Base-by-base conservation (phyloP, 1,139 yeast genomes). In the Candida sanyaensis region DNA sequence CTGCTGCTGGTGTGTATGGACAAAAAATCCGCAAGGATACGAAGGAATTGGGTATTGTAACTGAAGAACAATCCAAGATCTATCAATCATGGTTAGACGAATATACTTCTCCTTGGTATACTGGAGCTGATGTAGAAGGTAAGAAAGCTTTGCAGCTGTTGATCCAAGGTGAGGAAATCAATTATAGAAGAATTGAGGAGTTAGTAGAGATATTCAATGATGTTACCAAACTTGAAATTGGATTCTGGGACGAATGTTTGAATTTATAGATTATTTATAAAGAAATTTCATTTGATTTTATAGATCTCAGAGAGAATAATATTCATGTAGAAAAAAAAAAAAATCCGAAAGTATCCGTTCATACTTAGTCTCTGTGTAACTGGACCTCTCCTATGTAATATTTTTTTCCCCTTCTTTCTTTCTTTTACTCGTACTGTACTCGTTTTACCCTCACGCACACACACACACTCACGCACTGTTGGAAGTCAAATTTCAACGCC, bases 71-170 rank as follows among this genome's bases (percentile, higher is more conserved):
- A n/a, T 52, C 66, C 1, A 59, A 68, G n/a, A 61, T 63, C 5
- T 85, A 81, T 59, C 69, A 69, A 50, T 64, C 71, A 7, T 88
- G 95, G 95, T 62, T 86, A 11, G 72, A 70, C 10, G 87, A 82
- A 46, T 87, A 88, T 59, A 59, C 72, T 2, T 75, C 85, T 2
- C 82, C 80, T 1, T 77, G 83, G 78, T 87, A 80, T 56, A 50
- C 55, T 1, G 66, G 69, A 12, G 88, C 89, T 1, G 77, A 83
- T 52, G 54, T 52, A 12, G 68, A 66, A 46, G 95, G 84, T 0
- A 68, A 68, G 43, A 55, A 62, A 21, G 68, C 79, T 1, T 66
- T 88, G 45, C 82, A 86, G 54, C 62, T 62, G 6, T 55, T 77
- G 7, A 62, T 71, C 33, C 63, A 57, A 47, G 55, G 63, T 29